Base-by-base conservation (phyloP, 495 filamentous ascomycete species). In the Thozetella sp. region DNA sequence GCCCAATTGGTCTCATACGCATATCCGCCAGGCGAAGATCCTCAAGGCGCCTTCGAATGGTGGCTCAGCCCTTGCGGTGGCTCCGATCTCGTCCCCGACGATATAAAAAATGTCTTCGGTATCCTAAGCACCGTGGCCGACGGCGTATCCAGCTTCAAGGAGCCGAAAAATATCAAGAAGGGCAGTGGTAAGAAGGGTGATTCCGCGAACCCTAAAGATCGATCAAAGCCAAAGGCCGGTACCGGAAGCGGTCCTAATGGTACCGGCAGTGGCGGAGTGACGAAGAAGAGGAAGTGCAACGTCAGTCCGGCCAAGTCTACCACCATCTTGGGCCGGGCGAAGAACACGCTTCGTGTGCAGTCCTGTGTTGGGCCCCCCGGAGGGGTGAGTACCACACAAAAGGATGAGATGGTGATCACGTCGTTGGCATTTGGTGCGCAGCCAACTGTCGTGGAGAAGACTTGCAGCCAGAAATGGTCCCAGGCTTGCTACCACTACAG, bases 1-100 rank as follows among this genome's bases (percentile, higher is more conserved):
- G 75, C 10, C 62, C 80, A 57, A 61, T 63, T 26, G 34, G 50
- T 55, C 27, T 51, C 43, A 12, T 51, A 51, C 27, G 26, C 24
- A 45, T 61, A 61, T 34, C 40, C 40, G 3, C 25, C 13, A 15
- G 58, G 43, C 22, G 53, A 61, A 46, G 53, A 61, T 34, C 58
- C 58, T 2, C 3, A 13, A 12, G 58, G 53, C 6, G 53, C 58
- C 26, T 61, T 61, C 22, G 53, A 56, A 17, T 51, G 43, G 43
- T 61, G 58, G 58, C 58, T 56, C 17, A 56, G 53, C 45, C 53
- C 58, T 3, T 61, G 58, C 19, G 58, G 58, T 6, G 58, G 48
- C 2, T 51, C 40, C 45, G 48, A 52, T 30, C 30, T 61, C 19
- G 58, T 61, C 20, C 58, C 58, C 24, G 58, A 56, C 1, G 58